Base-by-base conservation (phyloP, 768 basidiomycete species). In the Coprinellus micaceus region DNA sequence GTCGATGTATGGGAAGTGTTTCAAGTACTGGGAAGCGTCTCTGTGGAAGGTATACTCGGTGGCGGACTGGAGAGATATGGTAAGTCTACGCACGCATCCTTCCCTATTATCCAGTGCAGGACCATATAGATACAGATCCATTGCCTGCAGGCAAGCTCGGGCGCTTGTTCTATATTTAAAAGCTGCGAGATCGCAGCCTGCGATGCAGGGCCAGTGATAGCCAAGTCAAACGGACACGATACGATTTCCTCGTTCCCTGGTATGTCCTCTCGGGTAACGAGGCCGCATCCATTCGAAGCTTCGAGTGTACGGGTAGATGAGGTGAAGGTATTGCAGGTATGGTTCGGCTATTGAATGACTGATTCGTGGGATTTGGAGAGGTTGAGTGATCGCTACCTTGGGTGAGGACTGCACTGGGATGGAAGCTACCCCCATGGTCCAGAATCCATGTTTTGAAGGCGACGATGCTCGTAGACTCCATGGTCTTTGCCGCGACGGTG, bases 141-240 rank as follows among this genome's bases (percentile, higher is more conserved):
- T 67, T 91, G 86, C 12, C 87, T 75, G 63, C 84, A 85, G 15
- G 78, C 73, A 82, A 83, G 85, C 17, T 59, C 40, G n/a, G 43
- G 40, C 15, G 57, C n/a, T 69, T 65, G 60, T 72, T 63, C 15
- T 46, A 48, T 10, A 49, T 52, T 3, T 56, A 61, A 11, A 62
- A 64, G 13, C 58, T 54, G 51, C 63, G 53, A 21, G 64, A 91
- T 62, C 0, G 82, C 81, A 0, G 61, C 57, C 50, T 67, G 65
- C 2, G 86, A 76, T 0, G 74, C 40, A 28, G 77, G 68, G n/a
- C 77, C 75, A 0, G 88, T 88, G 58, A 92, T 78, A 28, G 80
- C 77, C 19, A 91, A 74, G 1, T 74, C 69, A 61, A 89, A 82
- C 0, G 91, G 89, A 60, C 86, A 89, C 0, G 83, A 79, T 17